Conservation (phyloP, 306 rosid species). For the peach (Prunus persica) region Prunus_persica_NCBIv2 NC_034012.1:680001-680500, state of each 20-base stretch:
- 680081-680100: background rate
- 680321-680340: background rate
- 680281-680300: background rate
- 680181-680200: constrained; percentile 15
- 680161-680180: no score
- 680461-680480: no score
- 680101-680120: background rate
- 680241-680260: background rate
- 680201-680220: background rate
- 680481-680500: no score
- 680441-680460: no score
- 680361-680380: no score
- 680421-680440: no score
- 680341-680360: no score
- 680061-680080: background rate
- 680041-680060: background rate
- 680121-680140: constrained; percentile 13
- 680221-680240: constrained; percentile 19
- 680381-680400: no score
- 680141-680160: constrained; percentile 38
- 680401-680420: no score
- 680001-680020: background rate
- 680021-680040: constrained; percentile 11
- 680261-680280: background rate
- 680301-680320: background rate